Evolutionary conservation across 2,329 filamentous ascomycete genomes (phyloP).

Genomic region (Raffaelea albimanens): DNA sequence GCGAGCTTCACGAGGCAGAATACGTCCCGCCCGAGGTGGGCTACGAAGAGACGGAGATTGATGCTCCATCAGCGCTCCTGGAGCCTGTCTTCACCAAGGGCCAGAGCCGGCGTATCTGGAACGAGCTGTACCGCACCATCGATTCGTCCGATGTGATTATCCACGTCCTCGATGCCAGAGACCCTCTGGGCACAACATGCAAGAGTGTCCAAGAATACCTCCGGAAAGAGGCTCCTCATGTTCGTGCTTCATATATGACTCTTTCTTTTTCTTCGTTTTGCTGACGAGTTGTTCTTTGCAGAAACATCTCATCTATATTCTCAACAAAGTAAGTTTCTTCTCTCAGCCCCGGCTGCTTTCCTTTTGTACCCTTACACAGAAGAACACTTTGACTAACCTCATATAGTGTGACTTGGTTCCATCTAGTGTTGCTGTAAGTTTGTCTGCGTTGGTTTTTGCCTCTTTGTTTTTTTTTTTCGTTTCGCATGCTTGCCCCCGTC

Average conservation of each 20-base stretch:
- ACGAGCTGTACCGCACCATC: constrained; percentile 71
- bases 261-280: background rate
- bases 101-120: constrained; percentile 93
- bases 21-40: constrained; percentile 17
- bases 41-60: constrained; percentile 19
- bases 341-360: too few relatives aligned
- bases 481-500: constrained; percentile 15
- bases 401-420: constrained; percentile 88
- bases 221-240: constrained; percentile 79
- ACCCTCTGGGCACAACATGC: constrained; percentile 84
- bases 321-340: constrained; percentile 66
- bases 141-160: constrained; percentile 93
- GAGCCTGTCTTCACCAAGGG: constrained; percentile 91
- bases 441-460: background rate
- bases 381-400: too few relatives aligned
- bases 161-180: constrained; percentile 85
- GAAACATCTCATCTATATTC: constrained; percentile 83
- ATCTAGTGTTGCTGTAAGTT: constrained; percentile 88
- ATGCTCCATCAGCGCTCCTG: constrained; percentile 48
- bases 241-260: too few relatives aligned
- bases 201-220: constrained; percentile 89
- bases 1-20: constrained; percentile 33
- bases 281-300: background rate
- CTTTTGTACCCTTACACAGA: too few relatives aligned
- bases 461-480: background rate